Evolutionary conservation across 768 basidiomycete genomes (phyloP).

Genomic region (Krasilnikovozyma curviuscula): DNA sequence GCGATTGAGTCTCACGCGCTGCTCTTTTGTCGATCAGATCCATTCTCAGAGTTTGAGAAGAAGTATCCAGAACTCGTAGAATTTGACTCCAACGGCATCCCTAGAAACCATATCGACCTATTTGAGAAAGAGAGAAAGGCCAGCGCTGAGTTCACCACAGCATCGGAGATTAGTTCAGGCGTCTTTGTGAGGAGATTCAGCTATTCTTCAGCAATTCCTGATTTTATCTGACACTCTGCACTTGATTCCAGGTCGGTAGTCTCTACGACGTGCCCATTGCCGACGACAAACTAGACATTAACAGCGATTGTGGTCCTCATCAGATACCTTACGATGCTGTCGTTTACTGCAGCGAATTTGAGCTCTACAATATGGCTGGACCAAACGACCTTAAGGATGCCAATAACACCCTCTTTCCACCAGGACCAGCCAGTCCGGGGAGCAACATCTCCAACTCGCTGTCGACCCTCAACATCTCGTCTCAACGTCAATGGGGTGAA

Average conservation of each 20-base stretch:
- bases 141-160: conserved; percentile 69
- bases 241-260: conserved; percentile 26
- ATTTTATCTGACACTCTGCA: conserved; percentile 25
- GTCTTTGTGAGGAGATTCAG: conserved; percentile 21
- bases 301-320: too few species aligned
- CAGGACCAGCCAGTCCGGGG: too few species aligned
- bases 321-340: too few species aligned
- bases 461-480: too few species aligned
- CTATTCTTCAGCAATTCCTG: not conserved
- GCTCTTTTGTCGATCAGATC: conserved; percentile 16
- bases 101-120: conserved; percentile 40
- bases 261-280: not conserved
- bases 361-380: too few species aligned
- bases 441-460: too few species aligned
- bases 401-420: too few species aligned
- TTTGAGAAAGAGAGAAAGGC: conserved; percentile 68
- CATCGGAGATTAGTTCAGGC: conserved; percentile 43
- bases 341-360: too few species aligned
- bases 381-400: too few species aligned
- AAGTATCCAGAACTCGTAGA: conserved; percentile 24
- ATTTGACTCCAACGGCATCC: conserved; percentile 20
- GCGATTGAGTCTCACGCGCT: not conserved
- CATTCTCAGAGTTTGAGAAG: conserved; percentile 25
- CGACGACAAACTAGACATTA: not conserved
- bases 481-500: too few species aligned